These are phyloP conservation scores for Ophiocordyceps camponoti-saundersi DNA, from an alignment of 2,329 filamentous ascomycete species.

Conservation along the genomic window DNA sequence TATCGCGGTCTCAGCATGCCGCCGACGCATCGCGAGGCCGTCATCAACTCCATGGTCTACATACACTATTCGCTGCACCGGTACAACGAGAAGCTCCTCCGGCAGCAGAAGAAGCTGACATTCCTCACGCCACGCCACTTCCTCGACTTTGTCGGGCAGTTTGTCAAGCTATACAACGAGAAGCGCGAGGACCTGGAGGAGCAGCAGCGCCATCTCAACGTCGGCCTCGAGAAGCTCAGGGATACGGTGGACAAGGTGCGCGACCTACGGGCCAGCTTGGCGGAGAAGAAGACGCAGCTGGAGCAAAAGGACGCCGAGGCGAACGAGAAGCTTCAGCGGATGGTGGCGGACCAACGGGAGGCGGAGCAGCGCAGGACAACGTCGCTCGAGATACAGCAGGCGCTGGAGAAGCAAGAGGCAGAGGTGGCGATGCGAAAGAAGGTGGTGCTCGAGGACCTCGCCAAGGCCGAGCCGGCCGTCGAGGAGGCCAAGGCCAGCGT, in stretches of 20 bases:
- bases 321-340: constrained; percentile 91
- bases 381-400: constrained; percentile 75
- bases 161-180: constrained; percentile 92
- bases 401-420: constrained; percentile 75
- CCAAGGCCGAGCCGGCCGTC: constrained; percentile 83
- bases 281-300: constrained; percentile 84
- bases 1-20: constrained; percentile 75
- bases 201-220: constrained; percentile 94
- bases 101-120: constrained; percentile 82
- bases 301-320: constrained; percentile 90
- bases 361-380: constrained; percentile 81
- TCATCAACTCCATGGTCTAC: constrained; percentile 98
- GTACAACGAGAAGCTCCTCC: constrained; percentile 76
- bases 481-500: constrained; percentile 88
- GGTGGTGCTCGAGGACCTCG: constrained; percentile 75
- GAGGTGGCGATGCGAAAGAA: constrained; percentile 71
- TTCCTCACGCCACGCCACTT: constrained; percentile 95
- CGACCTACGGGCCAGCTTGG: constrained; percentile 76
- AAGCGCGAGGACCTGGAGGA: constrained; percentile 98
- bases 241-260: constrained; percentile 96
- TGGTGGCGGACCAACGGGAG: constrained; percentile 91
- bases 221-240: constrained; percentile 89
- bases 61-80: constrained; percentile 88
- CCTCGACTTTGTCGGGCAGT: constrained; percentile 94
- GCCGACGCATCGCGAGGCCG: constrained; percentile 74